Evolutionary conservation across 2,329 filamentous ascomycete genomes (phyloP), one percentile per base, ranked within the genome.

Genomic region (Orbilia oligospora): DNA sequence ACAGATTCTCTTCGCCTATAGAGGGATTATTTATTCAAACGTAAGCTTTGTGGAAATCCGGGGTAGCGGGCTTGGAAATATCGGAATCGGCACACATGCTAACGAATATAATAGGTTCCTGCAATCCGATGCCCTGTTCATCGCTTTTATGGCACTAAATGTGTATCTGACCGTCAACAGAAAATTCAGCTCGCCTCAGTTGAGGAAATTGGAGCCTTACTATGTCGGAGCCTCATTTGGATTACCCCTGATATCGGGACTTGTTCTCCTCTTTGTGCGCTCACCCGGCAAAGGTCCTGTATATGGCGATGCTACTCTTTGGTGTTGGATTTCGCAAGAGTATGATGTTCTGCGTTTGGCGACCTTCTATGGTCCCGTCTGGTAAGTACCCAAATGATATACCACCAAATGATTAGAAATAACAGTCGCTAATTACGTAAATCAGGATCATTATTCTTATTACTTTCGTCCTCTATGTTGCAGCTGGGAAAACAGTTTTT

Each of bases 21-120:
- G 93, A 97, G 82, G 92, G 86, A 0, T 91, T 94, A 80, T 84
- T 97, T 9, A 93, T 97, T 80, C 93, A 97, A 83, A 93, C 93
- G 93, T 94, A 84, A 81, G 90, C 83, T n/a, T 51, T 49, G 33
- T 56, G 55, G 24, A 2, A 66, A 12, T n/a, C 30, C 24, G 16
- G 18, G 9, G 1, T 14, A n/a, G 5, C 36, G 58, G 56, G 24
- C 56, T 6, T 69, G 64, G 53, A 14, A 41, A 68, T 36, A 41
- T 33, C 24, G 44, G 33, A 33, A 53, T 63, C 33, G 41, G 41
- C 49, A 61, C 49, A 61, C 56, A 51, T 67, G 44, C 71, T 82
- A 33, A 77, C 38, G 70, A 51, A 64, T 61, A 63, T 49, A 71
- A 71, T 69, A 93, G 91, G 90, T 94, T 94, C 83, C 90, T 93